Conservation (phyloP, 1,284 basidiomycete species). For the Hortiboletus rubellus region DNA sequence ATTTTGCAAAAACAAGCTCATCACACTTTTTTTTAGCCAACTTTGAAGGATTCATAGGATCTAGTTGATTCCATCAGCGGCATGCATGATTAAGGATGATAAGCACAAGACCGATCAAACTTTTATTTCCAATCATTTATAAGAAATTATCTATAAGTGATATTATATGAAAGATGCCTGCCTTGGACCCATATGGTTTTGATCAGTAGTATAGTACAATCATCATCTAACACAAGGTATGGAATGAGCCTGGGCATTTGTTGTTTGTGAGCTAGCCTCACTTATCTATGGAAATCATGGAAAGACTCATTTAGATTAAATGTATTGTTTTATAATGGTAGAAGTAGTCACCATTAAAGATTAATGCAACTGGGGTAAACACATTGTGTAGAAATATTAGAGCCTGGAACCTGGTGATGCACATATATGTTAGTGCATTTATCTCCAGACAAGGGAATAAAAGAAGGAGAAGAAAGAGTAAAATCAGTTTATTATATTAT, state of each 20-base stretch:
- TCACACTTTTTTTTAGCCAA: not conserved
- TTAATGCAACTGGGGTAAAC: slow-evolving; percentile 2
- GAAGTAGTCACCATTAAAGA: slow-evolving; percentile 16
- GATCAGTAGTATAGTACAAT: slow-evolving; percentile 7
- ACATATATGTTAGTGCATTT: too few species aligned
- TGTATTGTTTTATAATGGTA: slow-evolving; percentile 13
- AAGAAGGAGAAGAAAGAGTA: not conserved
- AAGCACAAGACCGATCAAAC: too few species aligned
- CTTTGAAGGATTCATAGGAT: too few species aligned
- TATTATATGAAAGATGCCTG: too few species aligned
- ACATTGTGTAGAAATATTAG: slow-evolving; percentile 7
- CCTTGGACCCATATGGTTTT: not conserved
- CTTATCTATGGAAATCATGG: rapidly evolving
- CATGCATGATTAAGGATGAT: too few species aligned
- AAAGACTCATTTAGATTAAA: not conserved
- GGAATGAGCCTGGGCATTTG: not conserved
- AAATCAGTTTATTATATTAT: too few species aligned
- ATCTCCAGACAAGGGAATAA: too few species aligned
- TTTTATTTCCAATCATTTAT: too few species aligned
- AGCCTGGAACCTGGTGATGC: slow-evolving; percentile 11
- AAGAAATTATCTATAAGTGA: too few species aligned
- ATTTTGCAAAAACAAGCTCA: not conserved
- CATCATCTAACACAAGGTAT: slow-evolving; percentile 4
- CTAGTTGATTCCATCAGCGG: too few species aligned
- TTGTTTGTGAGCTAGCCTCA: slow-evolving; percentile 1